phyloP scores from a whole-genome alignment of 2,329 filamentous ascomycete species.

The Coleophoma crateriformis region DNA sequence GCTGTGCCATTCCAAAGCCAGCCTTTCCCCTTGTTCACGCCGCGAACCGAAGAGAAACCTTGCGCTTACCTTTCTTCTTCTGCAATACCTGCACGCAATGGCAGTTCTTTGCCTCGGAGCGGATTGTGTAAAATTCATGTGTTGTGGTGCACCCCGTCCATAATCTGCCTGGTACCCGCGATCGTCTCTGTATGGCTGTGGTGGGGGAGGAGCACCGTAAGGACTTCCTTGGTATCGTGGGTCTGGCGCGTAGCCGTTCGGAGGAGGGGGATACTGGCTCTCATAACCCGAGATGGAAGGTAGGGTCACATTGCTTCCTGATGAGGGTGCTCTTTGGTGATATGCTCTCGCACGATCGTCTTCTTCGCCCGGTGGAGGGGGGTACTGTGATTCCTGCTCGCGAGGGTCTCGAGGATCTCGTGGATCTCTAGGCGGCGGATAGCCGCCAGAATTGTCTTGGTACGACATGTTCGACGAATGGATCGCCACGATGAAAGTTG shows the following conservation, averaged over 20 bases:
- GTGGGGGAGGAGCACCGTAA: constrained; percentile 15
- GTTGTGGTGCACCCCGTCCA: constrained; percentile 17
- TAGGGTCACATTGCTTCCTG: constrained; percentile 18
- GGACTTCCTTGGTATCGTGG: constrained; percentile 20
- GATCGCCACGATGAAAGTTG: constrained; percentile 22
- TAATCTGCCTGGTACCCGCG: constrained; percentile 21
- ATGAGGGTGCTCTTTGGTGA: constrained; percentile 20
- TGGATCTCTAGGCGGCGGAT: constrained; percentile 21
- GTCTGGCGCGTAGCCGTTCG: constrained; percentile 19
- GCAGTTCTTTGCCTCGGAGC: constrained; percentile 55
- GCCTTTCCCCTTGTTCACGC: too few species aligned
- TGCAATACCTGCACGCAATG: constrained; percentile 55
- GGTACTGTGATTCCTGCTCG: constrained; percentile 13
- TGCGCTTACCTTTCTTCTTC: constrained; percentile 49
- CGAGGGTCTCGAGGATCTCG: constrained; percentile 19
- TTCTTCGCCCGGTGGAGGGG: constrained; percentile 25
- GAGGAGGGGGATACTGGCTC: constrained; percentile 13
- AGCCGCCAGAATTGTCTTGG: constrained; percentile 22
- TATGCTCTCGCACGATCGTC: constrained; percentile 25
- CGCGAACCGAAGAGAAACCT: neutral
- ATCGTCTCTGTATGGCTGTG: constrained; percentile 18
- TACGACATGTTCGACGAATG: constrained; percentile 24
- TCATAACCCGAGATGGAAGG: constrained; percentile 27
- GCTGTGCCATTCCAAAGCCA: too few species aligned
- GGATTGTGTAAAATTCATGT: constrained; percentile 33